Base-by-base conservation (phyloP, 2,329 filamentous ascomycete species). In the Aspergillus bombycis region DNA sequence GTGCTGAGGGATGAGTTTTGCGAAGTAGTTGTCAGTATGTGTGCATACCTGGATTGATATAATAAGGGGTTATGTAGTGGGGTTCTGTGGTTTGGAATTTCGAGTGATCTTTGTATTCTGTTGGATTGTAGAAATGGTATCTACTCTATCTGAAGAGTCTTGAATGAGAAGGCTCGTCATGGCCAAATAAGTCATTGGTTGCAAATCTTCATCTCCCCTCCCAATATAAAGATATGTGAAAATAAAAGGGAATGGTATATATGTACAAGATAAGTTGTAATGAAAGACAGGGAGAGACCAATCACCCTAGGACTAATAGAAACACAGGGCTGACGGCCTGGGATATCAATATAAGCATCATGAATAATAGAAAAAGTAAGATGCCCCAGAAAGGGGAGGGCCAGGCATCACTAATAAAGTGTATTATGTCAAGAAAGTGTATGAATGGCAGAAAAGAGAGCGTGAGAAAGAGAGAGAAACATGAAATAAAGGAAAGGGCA, bases 291-390 rank as follows among this genome's bases (percentile, higher is more conserved):
- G 32, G 52, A 38, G 26, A 26, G 52, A 26, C 52, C 52, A 38
- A 23, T 38, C 32, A 36, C 52, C 52, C 52, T 55, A 50, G 30
- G 23, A 46, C 9, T 34, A 23, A 41, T 23, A 32, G 14, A 52
- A 26, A 52, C 19, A 41, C 43, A 43, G 14, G 38, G 43, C 26
- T 28, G 45, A 5, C 52, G 30, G 43, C 14, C 61, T 67, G 16
- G 38, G 28, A 52, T 48, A 38, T 66, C 14, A 34, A 54, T 41
- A 46, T 52, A 41, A 54, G 46, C 23, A 41, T 70, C 52, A 67
- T 54, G 16, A 41, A 21, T 16, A 56, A 52, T 52, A n/a, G 28
- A 52, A 32, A 52, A 10, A 16, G n/a, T 2, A 32, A 52, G 30
- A 32, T 16, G n/a, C 52, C 32, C 32, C 32, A 19, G 16, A 55